phyloP scores from a whole-genome alignment of 1,284 basidiomycete genomes.

The Stereum hirsutum region DNA sequence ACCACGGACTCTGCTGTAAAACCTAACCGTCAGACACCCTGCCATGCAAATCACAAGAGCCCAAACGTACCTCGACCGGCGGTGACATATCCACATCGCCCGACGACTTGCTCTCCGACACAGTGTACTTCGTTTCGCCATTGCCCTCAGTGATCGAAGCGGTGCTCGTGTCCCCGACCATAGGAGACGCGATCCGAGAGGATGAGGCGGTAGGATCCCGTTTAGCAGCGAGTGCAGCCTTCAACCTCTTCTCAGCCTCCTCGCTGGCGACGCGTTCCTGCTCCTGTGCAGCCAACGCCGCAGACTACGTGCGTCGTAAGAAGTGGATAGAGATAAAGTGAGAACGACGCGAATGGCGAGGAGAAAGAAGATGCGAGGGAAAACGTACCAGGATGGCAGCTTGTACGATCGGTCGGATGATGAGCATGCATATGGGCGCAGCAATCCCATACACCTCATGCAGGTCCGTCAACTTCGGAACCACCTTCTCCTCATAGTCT shows the following conservation, averaged over 20 bases:
- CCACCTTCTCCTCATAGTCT: constrained; percentile 55
- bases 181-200: constrained; percentile 55
- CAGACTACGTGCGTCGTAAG: constrained; percentile 26
- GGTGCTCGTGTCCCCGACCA: constrained; percentile 20
- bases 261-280: constrained; percentile 58
- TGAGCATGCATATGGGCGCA: constrained; percentile 84
- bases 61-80: constrained; percentile 12
- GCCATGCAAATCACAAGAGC: background rate
- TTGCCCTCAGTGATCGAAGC: constrained; percentile 22
- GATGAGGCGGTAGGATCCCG: constrained; percentile 48
- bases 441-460: constrained; percentile 70
- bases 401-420: constrained; percentile 77
- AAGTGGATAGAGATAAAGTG: background rate
- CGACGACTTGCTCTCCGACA: constrained; percentile 20
- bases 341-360: background rate
- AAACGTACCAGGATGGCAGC: constrained; percentile 47
- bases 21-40: background rate
- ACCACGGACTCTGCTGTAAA: constrained; percentile 56
- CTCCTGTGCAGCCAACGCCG: constrained; percentile 51
- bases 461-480: constrained; percentile 68
- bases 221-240: constrained; percentile 68
- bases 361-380: background rate
- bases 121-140: constrained; percentile 22
- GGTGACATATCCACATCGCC: constrained; percentile 44
- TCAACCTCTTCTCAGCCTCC: constrained; percentile 68